A percentile compares a stretch with the other conserved stretches of the same genome.
Conservation (phyloP, 805 yeast species). For the Candida bentonensis region DNA sequence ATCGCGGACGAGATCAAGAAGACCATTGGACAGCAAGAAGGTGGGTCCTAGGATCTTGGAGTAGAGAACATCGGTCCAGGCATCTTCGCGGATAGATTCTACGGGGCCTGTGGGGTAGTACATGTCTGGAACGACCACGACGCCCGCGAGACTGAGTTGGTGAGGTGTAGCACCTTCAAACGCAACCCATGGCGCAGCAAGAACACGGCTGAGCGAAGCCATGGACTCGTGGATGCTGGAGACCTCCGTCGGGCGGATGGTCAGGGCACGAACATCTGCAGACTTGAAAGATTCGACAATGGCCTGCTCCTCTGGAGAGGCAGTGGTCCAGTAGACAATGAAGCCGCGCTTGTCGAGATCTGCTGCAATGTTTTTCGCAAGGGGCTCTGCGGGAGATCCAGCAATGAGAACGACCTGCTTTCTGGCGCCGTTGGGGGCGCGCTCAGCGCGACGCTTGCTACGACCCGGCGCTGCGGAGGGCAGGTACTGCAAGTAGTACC, state of each 20-base stretch:
- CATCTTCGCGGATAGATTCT: constrained; percentile 35
- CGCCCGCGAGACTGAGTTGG: constrained; percentile 44
- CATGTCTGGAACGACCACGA: constrained; percentile 56
- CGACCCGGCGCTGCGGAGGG: constrained; percentile 5
- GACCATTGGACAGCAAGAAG: constrained; percentile 39
- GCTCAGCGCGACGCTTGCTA: constrained; percentile 40
- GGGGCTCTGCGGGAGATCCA: constrained; percentile 66
- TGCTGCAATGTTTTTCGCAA: constrained; percentile 52
- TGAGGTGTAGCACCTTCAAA: constrained; percentile 46
- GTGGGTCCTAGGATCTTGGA: constrained; percentile 35
- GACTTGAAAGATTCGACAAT: constrained; percentile 37
- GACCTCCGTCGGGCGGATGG: constrained; percentile 31
- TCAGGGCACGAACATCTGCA: constrained; percentile 54
- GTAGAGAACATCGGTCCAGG: constrained; percentile 37
- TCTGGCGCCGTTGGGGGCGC: constrained; percentile 56
- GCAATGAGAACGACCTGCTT: constrained; percentile 60
- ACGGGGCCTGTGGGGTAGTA: constrained; percentile 56
- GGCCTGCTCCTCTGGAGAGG: constrained; percentile 42
- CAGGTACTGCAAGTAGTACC: constrained; percentile 8
- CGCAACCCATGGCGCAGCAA: constrained; percentile 42
- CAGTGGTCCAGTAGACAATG: constrained; percentile 63
- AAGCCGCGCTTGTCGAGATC: constrained; percentile 72
- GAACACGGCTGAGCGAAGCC: constrained; percentile 32
- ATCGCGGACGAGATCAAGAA: constrained; percentile 37
- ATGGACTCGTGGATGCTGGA: constrained; percentile 33